Evolutionary conservation across 768 basidiomycete genomes (phyloP), one percentile per base, ranked within the genome.

Genomic region (Paxillus ammoniavirescens): DNA sequence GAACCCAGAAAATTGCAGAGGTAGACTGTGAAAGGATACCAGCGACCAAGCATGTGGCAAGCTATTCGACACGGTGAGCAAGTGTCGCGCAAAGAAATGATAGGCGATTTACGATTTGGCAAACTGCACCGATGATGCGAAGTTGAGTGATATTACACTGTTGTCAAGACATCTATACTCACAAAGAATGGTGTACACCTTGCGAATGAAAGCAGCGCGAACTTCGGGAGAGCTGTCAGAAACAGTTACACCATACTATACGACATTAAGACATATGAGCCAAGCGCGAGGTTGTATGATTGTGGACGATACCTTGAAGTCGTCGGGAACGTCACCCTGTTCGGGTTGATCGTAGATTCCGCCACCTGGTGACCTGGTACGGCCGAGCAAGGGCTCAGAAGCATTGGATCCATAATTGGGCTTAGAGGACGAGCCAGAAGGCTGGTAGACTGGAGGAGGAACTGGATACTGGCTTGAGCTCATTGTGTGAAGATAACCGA

Each of bases 111-210:
- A 89, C 88, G 59, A 91, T 87, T 68, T 90, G 89, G 50, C 77
- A 80, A 57, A 89, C 88, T 91, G 53, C 2, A 53, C 8, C 54
- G 26, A 30, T 49, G 42, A 42, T 18, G 33, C 47, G n/a, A n/a
- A 26, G n/a, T 17, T 55, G 38, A 61, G 50, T 37, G 9, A 50
- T 8, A 31, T 23, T 10, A 44, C 8, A 23, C 37, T 28, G 31
- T n/a, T 2, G 10, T 23, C 36, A 26, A 40, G n/a, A 21, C 15
- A 18, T 26, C 2, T 8, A 15, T 51, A 76, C 89, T 78, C 64
- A 93, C 91, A 85, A 4, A 98, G 82, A 62, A 96, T 93, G 28
- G 82, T 83, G 72, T 93, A 96, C 35, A 93, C 89, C 76, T 97
- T 97, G 67, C 92, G 82, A 52, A 98, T 77, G 71, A 98, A 98